Conservation (phyloP, 768 basidiomycete species). For the Suillus discolor region DNA sequence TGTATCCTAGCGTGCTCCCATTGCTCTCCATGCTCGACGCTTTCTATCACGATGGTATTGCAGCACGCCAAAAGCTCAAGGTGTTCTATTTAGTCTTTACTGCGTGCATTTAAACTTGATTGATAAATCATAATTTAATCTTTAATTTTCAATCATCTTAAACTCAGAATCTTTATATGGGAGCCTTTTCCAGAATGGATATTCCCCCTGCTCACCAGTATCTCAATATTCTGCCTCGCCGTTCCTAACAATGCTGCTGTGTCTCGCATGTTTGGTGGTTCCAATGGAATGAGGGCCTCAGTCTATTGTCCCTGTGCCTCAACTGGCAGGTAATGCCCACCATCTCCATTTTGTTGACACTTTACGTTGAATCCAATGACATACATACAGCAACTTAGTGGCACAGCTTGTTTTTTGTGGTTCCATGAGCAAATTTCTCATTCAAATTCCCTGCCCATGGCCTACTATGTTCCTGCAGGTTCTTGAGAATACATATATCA, state of each 20-base stretch:
- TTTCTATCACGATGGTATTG: constrained; percentile 44
- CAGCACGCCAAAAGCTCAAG: constrained; percentile 43
- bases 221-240: constrained; percentile 59
- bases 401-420: no score
- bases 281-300: constrained; percentile 66
- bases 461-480: no score
- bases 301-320: constrained; percentile 56
- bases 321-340: constrained; percentile 54
- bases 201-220: constrained; percentile 48
- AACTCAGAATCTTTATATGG: constrained; percentile 43
- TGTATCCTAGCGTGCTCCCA: constrained; percentile 38
- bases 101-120: constrained; percentile 4
- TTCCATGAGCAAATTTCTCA: no score
- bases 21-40: constrained; percentile 29
- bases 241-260: constrained; percentile 50
- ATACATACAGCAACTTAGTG: no score
- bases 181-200: constrained; percentile 41
- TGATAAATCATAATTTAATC: neutral
- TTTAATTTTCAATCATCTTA: neutral
- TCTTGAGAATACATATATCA: no score
- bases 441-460: no score
- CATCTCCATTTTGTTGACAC: constrained; percentile 33
- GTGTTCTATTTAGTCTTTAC: constrained; percentile 51
- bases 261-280: constrained; percentile 61
- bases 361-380: no score